Evolutionary conservation across 2,329 filamentous ascomycete genomes (phyloP), one percentile per base, ranked within the genome.

Genomic region (Bipolaris victoriae): DNA sequence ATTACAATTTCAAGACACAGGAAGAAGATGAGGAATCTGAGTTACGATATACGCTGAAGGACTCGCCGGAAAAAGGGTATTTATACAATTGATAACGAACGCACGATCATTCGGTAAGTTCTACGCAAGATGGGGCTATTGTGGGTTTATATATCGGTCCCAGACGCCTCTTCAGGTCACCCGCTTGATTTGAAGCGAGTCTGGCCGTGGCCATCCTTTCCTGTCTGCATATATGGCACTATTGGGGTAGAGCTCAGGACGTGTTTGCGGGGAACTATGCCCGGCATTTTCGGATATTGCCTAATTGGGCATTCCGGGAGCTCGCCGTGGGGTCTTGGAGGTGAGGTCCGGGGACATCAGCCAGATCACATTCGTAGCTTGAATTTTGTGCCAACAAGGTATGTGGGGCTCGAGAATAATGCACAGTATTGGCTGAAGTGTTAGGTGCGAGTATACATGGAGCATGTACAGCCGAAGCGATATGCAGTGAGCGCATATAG

Each of bases 261-360:
- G 41, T 52, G 49, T 63, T 65, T 65, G 63, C 63, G 63, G 63
- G 63, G 63, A 61, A 61, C 41, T 29, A 40, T 51, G 43, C 16
- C 40, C 50, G 57, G 50, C 46, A 55, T 55, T 49, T 51, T 57
- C 54, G 51, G 54, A 46, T 29, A 33, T 51, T 60, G 29, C 61
- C 57, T 26, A 36, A 58, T 62, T 49, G 39, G 61, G 61, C 31
- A 64, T 57, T 33, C 61, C 61, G 61, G 41, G 31, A 40, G 35
- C 15, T 26, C 31, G 35, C 53, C 48, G 48, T 51, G 48, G 53
- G 57, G 58, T 36, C 29, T 31, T 47, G 16, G 20, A 46, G 26
- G 44, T 46, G 20, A 37, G 40, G 45, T 44, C 46, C 35, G 54
- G 54, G 46, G 49, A 20, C 46, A 22, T 50, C 40, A 55, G 46